Percentiles rank a stretch among this genome's conserved stretches.
phyloP scores from a whole-genome alignment of 2,329 filamentous ascomycete genomes.

The Ceratocystis alfenasii region DNA sequence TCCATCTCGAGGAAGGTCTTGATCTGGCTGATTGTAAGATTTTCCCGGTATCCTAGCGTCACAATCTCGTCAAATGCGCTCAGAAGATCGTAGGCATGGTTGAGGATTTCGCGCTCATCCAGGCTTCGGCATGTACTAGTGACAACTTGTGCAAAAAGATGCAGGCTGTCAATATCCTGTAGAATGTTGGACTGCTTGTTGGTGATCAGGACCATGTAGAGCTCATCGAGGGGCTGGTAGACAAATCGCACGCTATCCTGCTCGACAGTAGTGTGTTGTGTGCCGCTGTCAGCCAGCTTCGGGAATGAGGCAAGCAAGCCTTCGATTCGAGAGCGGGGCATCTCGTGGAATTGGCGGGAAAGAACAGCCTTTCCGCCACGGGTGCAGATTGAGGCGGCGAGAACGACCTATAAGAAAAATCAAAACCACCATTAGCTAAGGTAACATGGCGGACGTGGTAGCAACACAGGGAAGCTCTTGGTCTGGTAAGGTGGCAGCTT shows the following conservation, averaged over 20 bases:
- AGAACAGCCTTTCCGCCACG: constrained; percentile 96
- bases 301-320: constrained; percentile 93
- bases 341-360: constrained; percentile 94
- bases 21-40: constrained; percentile 91
- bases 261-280: constrained; percentile 95
- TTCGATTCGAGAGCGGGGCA: constrained; percentile 92
- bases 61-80: constrained; percentile 97
- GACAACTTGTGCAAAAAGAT: constrained; percentile 95
- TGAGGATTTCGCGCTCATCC: constrained; percentile 88
- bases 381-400: constrained; percentile 97
- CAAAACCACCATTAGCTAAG: not conserved
- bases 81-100: constrained; percentile 90
- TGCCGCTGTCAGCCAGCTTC: constrained; percentile 89
- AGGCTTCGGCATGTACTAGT: constrained; percentile 91
- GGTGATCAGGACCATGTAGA: constrained; percentile 99
- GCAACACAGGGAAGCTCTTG: not conserved
- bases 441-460: too few species aligned
- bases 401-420: constrained; percentile 59
- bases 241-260: constrained; percentile 99
- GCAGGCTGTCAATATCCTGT: constrained; percentile 96
- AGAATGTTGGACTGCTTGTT: constrained; percentile 99
- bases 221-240: constrained; percentile 95
- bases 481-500: constrained; percentile 1
- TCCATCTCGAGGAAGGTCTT: constrained; percentile 99
- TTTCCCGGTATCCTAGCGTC: constrained; percentile 89